Base-by-base conservation (phyloP, 495 filamentous ascomycete genomes). In the Neurospora sp. region DNA sequence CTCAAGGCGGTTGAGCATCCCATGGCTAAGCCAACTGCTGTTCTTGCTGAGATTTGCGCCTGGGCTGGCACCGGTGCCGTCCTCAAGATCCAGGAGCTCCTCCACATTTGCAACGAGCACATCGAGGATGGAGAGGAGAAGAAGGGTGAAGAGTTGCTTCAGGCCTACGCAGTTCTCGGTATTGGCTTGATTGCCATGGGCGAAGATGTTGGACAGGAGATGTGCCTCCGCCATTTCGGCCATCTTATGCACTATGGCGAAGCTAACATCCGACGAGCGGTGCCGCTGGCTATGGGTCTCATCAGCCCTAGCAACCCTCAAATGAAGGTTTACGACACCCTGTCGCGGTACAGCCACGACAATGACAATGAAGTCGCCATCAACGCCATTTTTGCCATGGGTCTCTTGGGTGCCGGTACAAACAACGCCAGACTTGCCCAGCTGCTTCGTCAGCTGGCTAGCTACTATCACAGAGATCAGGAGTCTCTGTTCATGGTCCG, bases 161-260 rank as follows among this genome's bases (percentile, higher is more conserved):
- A 99, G 79, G 91, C 94, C 6, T 99, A 99, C 81, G 96, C 96
- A 73, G 94, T 98, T 20, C 86, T 99, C 68, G 96, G 96, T 75
- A 87, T 99, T 40, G 93, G 94, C 40, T 85, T 99, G 48, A 94
- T 99, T 72, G 91, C 96, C 22, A 98, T 98, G 96, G 96, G 96
- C 73, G 96, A 99, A 82, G 96, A 99, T 68, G 90, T 98, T 74
- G 96, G 96, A 10, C 95, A 98, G 81, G 96, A 99, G 77, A 99
- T 99, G 96, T 94, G 98, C 68, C 87, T 99, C 35, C 90, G 96
- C 53, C 94, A 97, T 76, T 98, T 99, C 78, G 96, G 94, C 69
- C 96, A 99, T 80, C 86, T 99, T 42, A 99, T 99, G 96, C 96
- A 99, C 84, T 99, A 99, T 77, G 95, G 96, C 69, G 96, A 97